phyloP scores from a whole-genome alignment of 208 protist genomes.

The Trypanosoma rangeli region DNA sequence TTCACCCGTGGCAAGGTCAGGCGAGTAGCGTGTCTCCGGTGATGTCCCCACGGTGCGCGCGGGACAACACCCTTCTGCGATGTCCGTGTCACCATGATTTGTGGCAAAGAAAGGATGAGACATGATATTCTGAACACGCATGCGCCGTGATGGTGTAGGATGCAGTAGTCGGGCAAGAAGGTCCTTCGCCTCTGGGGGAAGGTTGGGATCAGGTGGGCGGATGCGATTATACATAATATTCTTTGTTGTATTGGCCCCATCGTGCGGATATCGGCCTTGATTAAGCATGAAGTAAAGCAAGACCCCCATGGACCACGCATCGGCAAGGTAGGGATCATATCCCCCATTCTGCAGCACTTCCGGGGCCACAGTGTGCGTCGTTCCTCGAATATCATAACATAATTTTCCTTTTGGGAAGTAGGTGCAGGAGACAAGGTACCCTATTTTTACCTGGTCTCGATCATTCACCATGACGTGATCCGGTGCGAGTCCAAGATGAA shows the following conservation, averaged over 20 bases:
- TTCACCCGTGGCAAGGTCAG: conserved; percentile 11
- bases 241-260: conserved; percentile 85
- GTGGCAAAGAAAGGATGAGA: conserved; percentile 59
- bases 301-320: conserved; percentile 83
- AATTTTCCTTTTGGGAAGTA: conserved; percentile 49
- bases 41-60: not conserved
- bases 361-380: conserved; percentile 83
- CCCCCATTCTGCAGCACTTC: conserved; percentile 62
- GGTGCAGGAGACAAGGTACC: conserved; percentile 72
- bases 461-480: conserved; percentile 85
- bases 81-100: conserved; percentile 9
- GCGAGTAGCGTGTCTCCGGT: not conserved
- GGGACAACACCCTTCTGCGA: not conserved
- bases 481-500: conserved; percentile 79
- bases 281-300: conserved; percentile 89
- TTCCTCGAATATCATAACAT: conserved; percentile 65
- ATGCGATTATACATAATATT: conserved; percentile 74
- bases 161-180: conserved; percentile 63
- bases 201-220: conserved; percentile 38
- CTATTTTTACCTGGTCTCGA: conserved; percentile 59
- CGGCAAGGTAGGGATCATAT: conserved; percentile 80
- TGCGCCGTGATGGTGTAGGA: conserved; percentile 45
- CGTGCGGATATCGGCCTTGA: conserved; percentile 80
- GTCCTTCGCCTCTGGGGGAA: conserved; percentile 53
- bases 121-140: conserved; percentile 64